These are phyloP conservation scores for Circinella minor DNA, from an alignment of 371 early-diverging fungal species.

Conservation along the genomic window DNA sequence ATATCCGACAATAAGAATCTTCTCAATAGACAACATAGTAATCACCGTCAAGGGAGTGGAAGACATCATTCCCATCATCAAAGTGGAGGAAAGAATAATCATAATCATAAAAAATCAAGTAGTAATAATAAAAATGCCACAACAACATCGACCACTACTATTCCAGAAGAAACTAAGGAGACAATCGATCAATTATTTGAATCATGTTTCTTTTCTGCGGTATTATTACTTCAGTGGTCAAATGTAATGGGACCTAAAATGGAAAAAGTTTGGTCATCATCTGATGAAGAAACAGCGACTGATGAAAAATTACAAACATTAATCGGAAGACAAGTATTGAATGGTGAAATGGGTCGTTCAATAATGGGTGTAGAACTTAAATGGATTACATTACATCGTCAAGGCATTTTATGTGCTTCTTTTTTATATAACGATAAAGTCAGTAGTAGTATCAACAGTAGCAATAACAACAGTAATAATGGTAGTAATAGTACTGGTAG, in stretches of 20 bases:
- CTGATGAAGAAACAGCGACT: slow-evolving; percentile 19
- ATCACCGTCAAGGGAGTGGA: neutral
- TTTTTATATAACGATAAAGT: slow-evolving; percentile 46
- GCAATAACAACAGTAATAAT: slow-evolving; percentile 10
- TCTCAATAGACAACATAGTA: neutral
- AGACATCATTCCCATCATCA: neutral
- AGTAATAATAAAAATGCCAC: neutral
- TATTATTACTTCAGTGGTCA: slow-evolving; percentile 64
- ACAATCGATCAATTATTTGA: slow-evolving; percentile 42
- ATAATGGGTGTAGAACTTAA: slow-evolving; percentile 51
- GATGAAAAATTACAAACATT: slow-evolving; percentile 38
- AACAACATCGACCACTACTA: neutral
- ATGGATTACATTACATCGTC: slow-evolving; percentile 58
- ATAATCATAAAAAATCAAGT: neutral
- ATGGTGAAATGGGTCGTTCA: slow-evolving; percentile 60
- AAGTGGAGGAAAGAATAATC: neutral
- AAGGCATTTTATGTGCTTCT: slow-evolving; percentile 45
- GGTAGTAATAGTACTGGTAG: neutral
- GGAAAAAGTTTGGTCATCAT: slow-evolving; percentile 52
- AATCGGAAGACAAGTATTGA: slow-evolving; percentile 63
- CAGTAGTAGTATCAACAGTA: neutral
- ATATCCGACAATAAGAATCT: too few relatives aligned
- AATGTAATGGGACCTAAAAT: slow-evolving; percentile 66
- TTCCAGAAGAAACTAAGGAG: neutral
- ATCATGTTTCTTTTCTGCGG: slow-evolving; percentile 62